Percentiles rank a stretch among this genome's conserved stretches.
Evolutionary conservation across 768 basidiomycete species (phyloP).

Genomic region (Pisolithus microcarpus): DNA sequence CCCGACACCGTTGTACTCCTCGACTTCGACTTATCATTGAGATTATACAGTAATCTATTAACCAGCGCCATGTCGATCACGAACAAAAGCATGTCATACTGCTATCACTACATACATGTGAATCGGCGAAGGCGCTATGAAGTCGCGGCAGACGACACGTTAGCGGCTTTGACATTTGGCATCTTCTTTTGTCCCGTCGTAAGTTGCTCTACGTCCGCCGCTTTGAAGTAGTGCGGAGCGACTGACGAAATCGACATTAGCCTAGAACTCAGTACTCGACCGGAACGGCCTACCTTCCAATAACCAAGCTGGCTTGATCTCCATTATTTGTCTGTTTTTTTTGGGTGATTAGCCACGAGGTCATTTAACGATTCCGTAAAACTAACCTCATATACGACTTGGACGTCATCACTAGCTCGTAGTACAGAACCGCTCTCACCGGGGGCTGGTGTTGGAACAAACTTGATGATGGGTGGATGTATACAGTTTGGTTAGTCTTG

Average conservation of each 20-base stretch:
- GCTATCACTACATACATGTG: not conserved
- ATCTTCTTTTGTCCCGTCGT: conserved; percentile 85
- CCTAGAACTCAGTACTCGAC: not conserved
- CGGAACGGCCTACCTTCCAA: conserved; percentile 59
- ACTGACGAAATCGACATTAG: conserved; percentile 38
- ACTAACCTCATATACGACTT: conserved; percentile 89
- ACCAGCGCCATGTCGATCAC: not conserved
- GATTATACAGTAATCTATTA: no score
- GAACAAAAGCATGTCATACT: not conserved
- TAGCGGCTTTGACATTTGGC: conserved; percentile 72
- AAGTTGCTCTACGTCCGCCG: conserved; percentile 72
- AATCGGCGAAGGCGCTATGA: not conserved
- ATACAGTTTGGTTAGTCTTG: conserved; percentile 93
- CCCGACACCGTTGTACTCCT: no score
- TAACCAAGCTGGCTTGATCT: conserved; percentile 93
- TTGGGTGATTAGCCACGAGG: not conserved
- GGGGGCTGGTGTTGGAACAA: conserved; percentile 96
- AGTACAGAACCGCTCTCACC: conserved; percentile 83
- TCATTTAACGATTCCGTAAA: not conserved
- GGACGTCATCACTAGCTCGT: conserved; percentile 94
- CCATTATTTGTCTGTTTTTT: conserved; percentile 78
- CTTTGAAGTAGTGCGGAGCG: conserved; percentile 95
- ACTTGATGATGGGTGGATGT: conserved; percentile 93
- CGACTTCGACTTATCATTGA: no score
- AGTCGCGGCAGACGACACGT: conserved; percentile 27